phyloP scores from a whole-genome alignment of 306 rosid species.

The Crotalaria pallida region DNA sequence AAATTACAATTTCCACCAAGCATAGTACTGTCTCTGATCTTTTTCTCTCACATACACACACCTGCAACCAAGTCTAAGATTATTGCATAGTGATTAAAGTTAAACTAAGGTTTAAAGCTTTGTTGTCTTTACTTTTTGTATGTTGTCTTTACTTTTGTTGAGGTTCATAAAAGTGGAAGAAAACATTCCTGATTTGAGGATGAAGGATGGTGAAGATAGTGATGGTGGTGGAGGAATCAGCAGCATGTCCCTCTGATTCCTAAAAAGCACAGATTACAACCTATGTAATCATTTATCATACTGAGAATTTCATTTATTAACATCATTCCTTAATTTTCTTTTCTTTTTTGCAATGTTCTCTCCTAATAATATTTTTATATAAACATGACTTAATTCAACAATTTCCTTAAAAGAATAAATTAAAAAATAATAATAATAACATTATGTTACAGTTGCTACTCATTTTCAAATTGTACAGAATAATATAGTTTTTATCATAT shows the following conservation, averaged over 20 bases:
- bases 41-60: conserved; percentile 12
- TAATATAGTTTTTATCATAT: not conserved
- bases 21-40: not conserved
- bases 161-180: conserved; percentile 17
- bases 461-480: not conserved
- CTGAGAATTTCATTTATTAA: not conserved
- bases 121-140: conserved; percentile 28
- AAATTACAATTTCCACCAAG: conserved; percentile 17
- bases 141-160: conserved; percentile 22
- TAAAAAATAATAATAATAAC: too few species aligned
- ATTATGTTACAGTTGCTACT: not conserved
- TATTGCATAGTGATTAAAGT: conserved; percentile 15
- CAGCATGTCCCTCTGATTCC: conserved; percentile 42
- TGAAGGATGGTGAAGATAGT: conserved; percentile 31
- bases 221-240: conserved; percentile 35
- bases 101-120: not conserved
- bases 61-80: conserved; percentile 18
- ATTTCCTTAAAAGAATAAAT: too few species aligned
- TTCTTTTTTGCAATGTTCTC: not conserved
- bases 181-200: conserved; percentile 46
- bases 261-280: conserved; percentile 13
- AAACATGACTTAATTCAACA: too few species aligned
- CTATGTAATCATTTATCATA: conserved; percentile 19
- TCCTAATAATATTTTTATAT: not conserved
- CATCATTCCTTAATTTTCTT: not conserved